Evolutionary conservation across 257 asterid genomes (phyloP), one percentile per base, ranked within the genome.

Genomic region (Forsythia suspensa): DNA sequence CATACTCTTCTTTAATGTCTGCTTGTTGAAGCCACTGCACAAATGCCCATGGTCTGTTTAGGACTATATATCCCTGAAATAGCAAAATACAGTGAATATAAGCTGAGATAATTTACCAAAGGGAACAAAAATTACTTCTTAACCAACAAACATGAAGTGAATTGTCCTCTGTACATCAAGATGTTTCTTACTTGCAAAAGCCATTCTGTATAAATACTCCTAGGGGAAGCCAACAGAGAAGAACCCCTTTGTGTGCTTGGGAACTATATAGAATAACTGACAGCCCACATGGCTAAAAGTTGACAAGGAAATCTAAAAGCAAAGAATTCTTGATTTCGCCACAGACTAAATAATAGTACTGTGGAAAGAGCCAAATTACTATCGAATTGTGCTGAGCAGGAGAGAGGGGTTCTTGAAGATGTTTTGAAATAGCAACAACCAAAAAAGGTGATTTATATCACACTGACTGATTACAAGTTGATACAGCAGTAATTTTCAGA

Each of bases 21-120:
- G 97, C 94, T 85, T 95, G 90, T 80, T 90, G 95, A 84, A 95
- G 99, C 99, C 99, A 95, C 86, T 95, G 99, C 70, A 95, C 99
- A 87, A 95, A 93, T 70, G 99, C 99, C 98, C 98, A 95, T 36
- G 99, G 99, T 74, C 99, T 90, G 85, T 95, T 95, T 65, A 95
- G 96, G 81, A 95, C 99, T 84, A 95, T 89, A 85, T 95, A 95
- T 3, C 99, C 99, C 99, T 95, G 92, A 72, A 84, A 77, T 80
- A 68, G 66, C 79, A 76, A 13, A 81, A 84, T 40, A 59, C 52
- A 63, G 77, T 9, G 70, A 71, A 82, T 16, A 70, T 67, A 72
- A 71, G 80, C 40, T 34, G 69, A 43, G 65, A 73, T 59, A 68
- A 76, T 57, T 84, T 24, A 20, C 63, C 59, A 38, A 59, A 83